Conservation (phyloP, 345 rosid genomes). For the Hirschfeldia incana region DNA sequence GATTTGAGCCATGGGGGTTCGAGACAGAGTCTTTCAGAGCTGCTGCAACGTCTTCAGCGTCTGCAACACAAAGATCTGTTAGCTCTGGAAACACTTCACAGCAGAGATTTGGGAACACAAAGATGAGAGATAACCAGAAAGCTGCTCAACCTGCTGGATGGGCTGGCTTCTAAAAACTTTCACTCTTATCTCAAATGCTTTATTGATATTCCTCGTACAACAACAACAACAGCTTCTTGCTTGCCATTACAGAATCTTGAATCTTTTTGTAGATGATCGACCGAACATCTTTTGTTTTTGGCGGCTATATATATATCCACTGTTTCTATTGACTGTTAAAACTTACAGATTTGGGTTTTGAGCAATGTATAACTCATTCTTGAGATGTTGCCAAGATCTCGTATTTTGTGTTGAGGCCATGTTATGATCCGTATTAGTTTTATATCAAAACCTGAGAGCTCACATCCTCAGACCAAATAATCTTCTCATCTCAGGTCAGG, state of each 20-base stretch:
- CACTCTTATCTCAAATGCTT: neutral
- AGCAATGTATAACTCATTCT: slow-evolving; percentile 23
- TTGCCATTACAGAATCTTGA: slow-evolving; percentile 21
- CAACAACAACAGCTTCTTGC: neutral
- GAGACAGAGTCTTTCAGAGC: slow-evolving; percentile 77
- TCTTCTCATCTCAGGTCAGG: slow-evolving; percentile 35
- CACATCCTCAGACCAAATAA: slow-evolving; percentile 39
- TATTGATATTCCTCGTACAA: neutral
- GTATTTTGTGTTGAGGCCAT: neutral
- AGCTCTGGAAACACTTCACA: slow-evolving; percentile 55
- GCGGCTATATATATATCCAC: slow-evolving; percentile 24
- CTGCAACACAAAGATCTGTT: slow-evolving; percentile 44
- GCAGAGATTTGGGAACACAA: slow-evolving; percentile 48
- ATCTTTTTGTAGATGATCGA: slow-evolving; percentile 38
- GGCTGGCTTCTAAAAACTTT: slow-evolving; percentile 76
- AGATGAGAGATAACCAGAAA: slow-evolving; percentile 49
- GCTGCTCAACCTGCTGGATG: slow-evolving; percentile 89
- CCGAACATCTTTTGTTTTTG: slow-evolving; percentile 5
- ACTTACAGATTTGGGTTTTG: slow-evolving; percentile 9
- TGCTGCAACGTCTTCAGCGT: slow-evolving; percentile 40
- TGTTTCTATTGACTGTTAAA: slow-evolving; percentile 8
- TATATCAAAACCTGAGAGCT: slow-evolving; percentile 17
- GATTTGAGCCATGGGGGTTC: slow-evolving; percentile 75
- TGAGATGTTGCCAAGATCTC: slow-evolving; percentile 3
- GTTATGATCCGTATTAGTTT: no score